phyloP scores from a whole-genome alignment of 176 grass and related monocot species.

The Raddia guianensis region DNA sequence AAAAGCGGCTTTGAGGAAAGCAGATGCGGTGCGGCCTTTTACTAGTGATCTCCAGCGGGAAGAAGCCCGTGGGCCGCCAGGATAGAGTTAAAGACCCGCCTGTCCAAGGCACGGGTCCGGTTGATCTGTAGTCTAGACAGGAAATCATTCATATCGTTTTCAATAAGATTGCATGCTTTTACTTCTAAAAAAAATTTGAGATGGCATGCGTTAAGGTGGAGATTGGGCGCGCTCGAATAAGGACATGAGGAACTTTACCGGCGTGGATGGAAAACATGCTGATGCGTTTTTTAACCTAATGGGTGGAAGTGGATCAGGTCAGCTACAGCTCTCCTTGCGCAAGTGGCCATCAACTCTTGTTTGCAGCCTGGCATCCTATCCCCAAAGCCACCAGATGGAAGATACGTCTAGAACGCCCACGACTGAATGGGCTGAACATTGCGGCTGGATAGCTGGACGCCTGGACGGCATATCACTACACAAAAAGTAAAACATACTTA shows the following conservation, averaged over 20 bases:
- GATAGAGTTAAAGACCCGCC: not conserved
- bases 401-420: no score
- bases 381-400: not conserved
- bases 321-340: not conserved
- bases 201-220: no score
- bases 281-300: no score
- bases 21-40: not conserved
- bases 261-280: not conserved
- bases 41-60: not conserved
- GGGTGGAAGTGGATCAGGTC: not conserved
- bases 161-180: no score
- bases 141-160: no score
- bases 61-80: conserved; percentile 13
- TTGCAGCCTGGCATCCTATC: not conserved
- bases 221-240: no score
- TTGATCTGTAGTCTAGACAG: not conserved
- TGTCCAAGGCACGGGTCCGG: not conserved
- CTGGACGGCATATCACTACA: no score
- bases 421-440: no score
- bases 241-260: no score
- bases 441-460: no score
- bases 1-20: conserved; percentile 14
- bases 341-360: not conserved
- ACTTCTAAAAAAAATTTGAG: no score
- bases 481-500: no score